A percentile compares a stretch with the other conserved stretches of the same genome.
Evolutionary conservation across 768 basidiomycete species (phyloP).

Genomic region (Termitomyces sp.): DNA sequence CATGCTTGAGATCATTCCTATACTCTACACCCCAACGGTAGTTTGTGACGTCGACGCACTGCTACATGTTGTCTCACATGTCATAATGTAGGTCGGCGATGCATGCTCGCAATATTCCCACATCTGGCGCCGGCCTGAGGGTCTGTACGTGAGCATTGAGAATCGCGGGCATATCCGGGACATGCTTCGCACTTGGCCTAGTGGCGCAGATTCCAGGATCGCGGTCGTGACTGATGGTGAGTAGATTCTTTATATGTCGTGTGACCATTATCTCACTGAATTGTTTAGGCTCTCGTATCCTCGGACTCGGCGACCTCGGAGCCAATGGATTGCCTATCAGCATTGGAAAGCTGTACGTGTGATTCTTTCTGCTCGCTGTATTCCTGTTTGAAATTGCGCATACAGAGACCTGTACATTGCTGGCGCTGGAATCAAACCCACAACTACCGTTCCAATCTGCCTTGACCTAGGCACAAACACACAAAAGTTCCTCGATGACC

Average conservation of each 20-base stretch:
- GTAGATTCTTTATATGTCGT: constrained; percentile 16
- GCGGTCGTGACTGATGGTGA: constrained; percentile 76
- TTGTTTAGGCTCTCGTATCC: constrained; percentile 56
- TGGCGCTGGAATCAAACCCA: constrained; percentile 61
- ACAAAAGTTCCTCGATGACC: constrained; percentile 59
- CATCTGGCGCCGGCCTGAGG: constrained; percentile 63
- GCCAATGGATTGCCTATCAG: constrained; percentile 56
- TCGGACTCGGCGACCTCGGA: constrained; percentile 57
- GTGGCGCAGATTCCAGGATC: constrained; percentile 46
- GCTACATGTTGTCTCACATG: constrained; percentile 10
- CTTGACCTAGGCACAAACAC: constrained; percentile 80
- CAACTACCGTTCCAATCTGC: constrained; percentile 58
- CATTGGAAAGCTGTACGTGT: constrained; percentile 65
- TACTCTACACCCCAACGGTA: constrained; percentile 76
- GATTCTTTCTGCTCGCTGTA: background rate
- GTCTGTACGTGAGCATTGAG: constrained; percentile 57
- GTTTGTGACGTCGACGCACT: constrained; percentile 4
- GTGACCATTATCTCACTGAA: background rate
- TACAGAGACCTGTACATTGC: constrained; percentile 65
- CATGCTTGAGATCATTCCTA: constrained; percentile 63
- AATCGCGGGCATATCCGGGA: constrained; percentile 62
- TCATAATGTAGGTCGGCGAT: constrained; percentile 50
- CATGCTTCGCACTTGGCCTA: constrained; percentile 51
- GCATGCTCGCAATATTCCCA: constrained; percentile 70
- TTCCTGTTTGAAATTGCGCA: background rate